Evolutionary conservation across 768 basidiomycete genomes (phyloP), one percentile per base, ranked within the genome.

Genomic region (Serendipita sp.): DNA sequence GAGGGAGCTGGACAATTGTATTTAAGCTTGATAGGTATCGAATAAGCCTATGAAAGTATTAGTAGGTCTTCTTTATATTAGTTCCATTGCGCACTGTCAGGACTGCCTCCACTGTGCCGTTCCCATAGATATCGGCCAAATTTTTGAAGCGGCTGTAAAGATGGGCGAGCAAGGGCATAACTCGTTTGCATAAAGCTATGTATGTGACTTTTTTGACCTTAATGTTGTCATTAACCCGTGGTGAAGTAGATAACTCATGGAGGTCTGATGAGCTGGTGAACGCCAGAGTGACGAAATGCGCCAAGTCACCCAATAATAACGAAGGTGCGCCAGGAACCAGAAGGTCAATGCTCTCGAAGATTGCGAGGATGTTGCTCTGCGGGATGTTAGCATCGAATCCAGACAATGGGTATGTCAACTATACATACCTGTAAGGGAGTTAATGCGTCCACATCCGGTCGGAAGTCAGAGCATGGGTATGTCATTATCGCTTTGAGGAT

Each of bases 1-100:
- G 87, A 91, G 0, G 95, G 81, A 0, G 88, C 76, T 0, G 95
- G 94, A 72, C 94, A 96, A 40, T 95, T 91, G 67, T 97, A 95
- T 74, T 94, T 94, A 67, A 98, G 76, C 70, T 93, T 92, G 71
- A 97, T 83, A 1, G 95, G 93, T 37, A 95, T 86, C 3, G 88
- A 83, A 69, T 89, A 93, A 0, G 92, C 87, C 88, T 91, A 48
- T 6, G 33, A 33, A 60, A 16, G 10, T 18, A 64, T 60, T 10
- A 37, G 29, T 18, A 62, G 63, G 46, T 37, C 46, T 13, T 33
- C 16, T 16, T 46, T 45, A 50, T 10, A 34, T 46, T 63, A 16
- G n/a, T 8, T 3, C 34, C 34, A 8, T 11, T 4, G 16, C 29
- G n/a, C 34, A 66, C 91, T 29, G 86, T 83, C 33, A 94, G 72